Base-by-base conservation (phyloP, 2,329 filamentous ascomycete genomes). In the Colletotrichum sidae region DNA sequence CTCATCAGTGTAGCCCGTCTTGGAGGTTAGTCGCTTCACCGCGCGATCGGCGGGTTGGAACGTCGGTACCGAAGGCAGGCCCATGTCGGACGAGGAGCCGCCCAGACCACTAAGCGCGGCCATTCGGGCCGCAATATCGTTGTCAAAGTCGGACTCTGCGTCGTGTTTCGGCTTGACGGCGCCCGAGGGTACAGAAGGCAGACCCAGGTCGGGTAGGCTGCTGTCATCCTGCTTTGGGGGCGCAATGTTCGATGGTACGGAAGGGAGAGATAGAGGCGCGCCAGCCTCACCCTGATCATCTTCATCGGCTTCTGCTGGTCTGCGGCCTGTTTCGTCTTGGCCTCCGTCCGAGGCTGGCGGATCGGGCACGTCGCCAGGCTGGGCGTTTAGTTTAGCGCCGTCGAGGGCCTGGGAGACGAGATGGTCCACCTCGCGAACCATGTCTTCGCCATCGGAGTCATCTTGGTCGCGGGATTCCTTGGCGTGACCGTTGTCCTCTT, bases 1-100 rank as follows among this genome's bases (percentile, higher is more conserved):
- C 39, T 90, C 89, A 70, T 94, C 90, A 0, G 89, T 87, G 72
- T 84, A 88, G 52, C 79, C 80, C 3, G 74, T 77, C 46, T 73
- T 76, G 56, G 75, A 78, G 13, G 73, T 73, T 6, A 84, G 73
- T 5, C 79, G 75, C n/a, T 76, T 77, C 13, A 76, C 70, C 3
- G 77, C 75, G 8, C 76, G 76, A 42, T 82, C 80, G 6, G 77
- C 76, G 0, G 84, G 85, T n/a, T 73, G 74, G 67, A 82, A 84
- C 0, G 80, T 83, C 0, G 86, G 86, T 2, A 80, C 85, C 0
- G 80, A 80, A 1, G 85, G 85, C 1, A 87, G 74, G 8, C 78
- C 76, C 6, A 69, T 66, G 12, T 73, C 61, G 61, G 76, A 57
- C 41, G 68, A 69, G 60, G 68, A 56, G 55, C 70, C 70, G 55